Percentiles rank a stretch among this genome's conserved stretches.
These are phyloP conservation scores for Scenedesmus sp. DNA, from an alignment of 163 green algal species.

Conservation along the genomic window DNA sequence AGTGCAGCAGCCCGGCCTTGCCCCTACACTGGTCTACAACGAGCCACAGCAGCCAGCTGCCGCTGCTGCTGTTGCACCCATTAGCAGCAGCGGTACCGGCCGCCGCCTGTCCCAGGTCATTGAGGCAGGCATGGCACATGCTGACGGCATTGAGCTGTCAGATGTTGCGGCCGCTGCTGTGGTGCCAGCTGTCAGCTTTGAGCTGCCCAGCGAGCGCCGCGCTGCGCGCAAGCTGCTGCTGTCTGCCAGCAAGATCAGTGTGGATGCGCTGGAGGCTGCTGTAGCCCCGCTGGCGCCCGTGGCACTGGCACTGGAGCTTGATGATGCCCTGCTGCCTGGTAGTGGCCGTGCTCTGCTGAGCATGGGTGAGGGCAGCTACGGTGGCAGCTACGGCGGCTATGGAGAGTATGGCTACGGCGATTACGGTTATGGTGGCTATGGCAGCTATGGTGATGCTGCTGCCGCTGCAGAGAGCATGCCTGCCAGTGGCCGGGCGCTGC, in stretches of 20 bases:
- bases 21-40: conserved; percentile 20
- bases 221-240: conserved; percentile 36
- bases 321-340: background rate
- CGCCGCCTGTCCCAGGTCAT: background rate
- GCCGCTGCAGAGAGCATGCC: background rate
- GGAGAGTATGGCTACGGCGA: conserved; percentile 8
- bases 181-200: background rate
- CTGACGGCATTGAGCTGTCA: conserved; percentile 22
- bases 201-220: background rate
- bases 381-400: conserved; percentile 6
- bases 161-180: background rate
- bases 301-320: background rate
- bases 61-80: background rate
- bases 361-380: background rate
- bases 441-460: background rate
- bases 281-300: background rate
- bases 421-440: conserved; percentile 29
- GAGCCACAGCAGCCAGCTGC: background rate
- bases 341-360: background rate
- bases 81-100: background rate
- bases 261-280: background rate
- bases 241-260: conserved; percentile 1
- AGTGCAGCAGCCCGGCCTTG: background rate
- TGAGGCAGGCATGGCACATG: background rate
- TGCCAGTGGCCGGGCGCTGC: background rate